A percentile compares a stretch with the other conserved stretches of the same genome.
phyloP scores from a whole-genome alignment of 2,329 filamentous ascomycete species.

The Ophiostoma tasmaniense region DNA sequence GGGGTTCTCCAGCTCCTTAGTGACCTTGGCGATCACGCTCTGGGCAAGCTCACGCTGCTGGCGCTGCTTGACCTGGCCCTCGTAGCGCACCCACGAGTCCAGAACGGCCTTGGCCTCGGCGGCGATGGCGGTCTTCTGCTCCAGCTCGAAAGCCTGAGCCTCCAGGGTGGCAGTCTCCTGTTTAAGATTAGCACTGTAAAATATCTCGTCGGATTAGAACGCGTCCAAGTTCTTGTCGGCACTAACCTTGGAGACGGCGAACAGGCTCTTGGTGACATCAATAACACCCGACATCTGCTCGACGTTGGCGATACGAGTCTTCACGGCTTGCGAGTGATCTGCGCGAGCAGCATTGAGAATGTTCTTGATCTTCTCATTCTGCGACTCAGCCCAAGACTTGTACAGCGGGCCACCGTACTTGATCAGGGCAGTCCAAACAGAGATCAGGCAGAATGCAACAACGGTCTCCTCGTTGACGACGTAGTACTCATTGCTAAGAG shows the following conservation, averaged over 20 bases:
- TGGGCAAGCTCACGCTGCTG: slow-evolving; percentile 95
- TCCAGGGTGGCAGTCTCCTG: slow-evolving; percentile 96
- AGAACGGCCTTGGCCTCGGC: slow-evolving; percentile 90
- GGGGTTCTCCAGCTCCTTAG: slow-evolving; percentile 97
- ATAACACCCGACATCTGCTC: slow-evolving; percentile 91
- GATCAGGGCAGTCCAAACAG: slow-evolving; percentile 84
- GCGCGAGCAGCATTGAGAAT: slow-evolving; percentile 90
- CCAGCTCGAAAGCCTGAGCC: slow-evolving; percentile 90
- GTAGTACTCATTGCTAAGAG: slow-evolving; percentile 99
- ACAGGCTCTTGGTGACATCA: slow-evolving; percentile 92
- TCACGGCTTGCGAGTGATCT: slow-evolving; percentile 93
- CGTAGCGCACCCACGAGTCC: slow-evolving; percentile 98
- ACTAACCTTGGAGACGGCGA: slow-evolving; percentile 91
- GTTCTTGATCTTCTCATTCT: slow-evolving; percentile 86
- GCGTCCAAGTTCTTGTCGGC: no score
- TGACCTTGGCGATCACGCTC: slow-evolving; percentile 90
- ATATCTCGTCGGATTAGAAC: background rate
- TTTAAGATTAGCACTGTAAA: background rate
- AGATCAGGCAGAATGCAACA: slow-evolving; percentile 83
- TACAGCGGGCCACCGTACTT: slow-evolving; percentile 92
- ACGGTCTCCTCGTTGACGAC: slow-evolving; percentile 99
- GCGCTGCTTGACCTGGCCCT: slow-evolving; percentile 96
- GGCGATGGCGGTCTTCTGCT: slow-evolving; percentile 89
- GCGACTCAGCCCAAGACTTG: slow-evolving; percentile 80
- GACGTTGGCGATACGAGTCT: slow-evolving; percentile 87